A percentile compares a stretch with the other conserved stretches of the same genome.
These are phyloP conservation scores for Carex littledalei DNA, from an alignment of 176 grass and related monocot species.

Conservation along the genomic window DNA sequence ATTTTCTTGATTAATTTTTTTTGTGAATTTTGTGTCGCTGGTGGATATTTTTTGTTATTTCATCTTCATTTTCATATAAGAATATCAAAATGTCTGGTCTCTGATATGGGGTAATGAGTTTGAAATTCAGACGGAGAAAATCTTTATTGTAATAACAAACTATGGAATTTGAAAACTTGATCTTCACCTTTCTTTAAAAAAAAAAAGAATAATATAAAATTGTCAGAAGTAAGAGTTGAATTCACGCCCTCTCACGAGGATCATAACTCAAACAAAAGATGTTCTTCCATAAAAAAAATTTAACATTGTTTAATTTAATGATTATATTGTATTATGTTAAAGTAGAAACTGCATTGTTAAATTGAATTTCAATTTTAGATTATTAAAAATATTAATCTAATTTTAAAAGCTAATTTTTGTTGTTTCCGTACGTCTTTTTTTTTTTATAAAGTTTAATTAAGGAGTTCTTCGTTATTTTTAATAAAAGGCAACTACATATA, in stretches of 20 bases:
- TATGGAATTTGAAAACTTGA: too few relatives aligned
- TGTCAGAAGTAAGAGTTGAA: too few relatives aligned
- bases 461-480: background rate
- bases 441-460: background rate
- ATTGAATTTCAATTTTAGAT: background rate
- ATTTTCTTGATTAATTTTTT: background rate
- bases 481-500: background rate
- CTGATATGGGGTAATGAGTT: too few relatives aligned
- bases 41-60: background rate
- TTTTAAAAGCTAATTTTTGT: background rate
- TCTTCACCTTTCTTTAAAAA: too few relatives aligned
- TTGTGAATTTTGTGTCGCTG: background rate
- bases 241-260: too few relatives aligned
- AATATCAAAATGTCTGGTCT: too few relatives aligned
- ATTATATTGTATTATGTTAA: background rate
- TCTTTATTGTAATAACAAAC: too few relatives aligned
- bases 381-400: background rate
- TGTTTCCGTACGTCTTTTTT: background rate
- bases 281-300: background rate
- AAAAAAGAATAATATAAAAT: too few relatives aligned
- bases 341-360: background rate
- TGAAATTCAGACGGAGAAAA: too few relatives aligned
- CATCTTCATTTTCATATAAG: background rate
- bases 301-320: background rate
- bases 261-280: background rate